Percentiles rank a stretch among this genome's conserved stretches.
These are phyloP conservation scores for Pleurotus giganteus DNA, from an alignment of 768 basidiomycete species.

Conservation along the genomic window DNA sequence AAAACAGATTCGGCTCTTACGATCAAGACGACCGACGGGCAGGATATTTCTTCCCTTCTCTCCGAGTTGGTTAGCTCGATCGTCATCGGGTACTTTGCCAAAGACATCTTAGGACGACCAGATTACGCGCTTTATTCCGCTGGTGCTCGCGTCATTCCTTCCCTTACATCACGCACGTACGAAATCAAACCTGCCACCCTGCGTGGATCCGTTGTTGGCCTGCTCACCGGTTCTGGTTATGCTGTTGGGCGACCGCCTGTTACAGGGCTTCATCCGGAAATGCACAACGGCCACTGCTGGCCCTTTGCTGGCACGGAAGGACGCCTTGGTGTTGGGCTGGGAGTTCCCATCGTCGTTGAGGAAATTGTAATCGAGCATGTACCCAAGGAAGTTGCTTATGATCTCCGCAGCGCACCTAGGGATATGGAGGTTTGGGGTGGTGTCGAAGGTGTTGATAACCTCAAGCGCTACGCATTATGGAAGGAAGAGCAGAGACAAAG, in stretches of 20 bases:
- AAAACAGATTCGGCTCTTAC: conserved; percentile 42
- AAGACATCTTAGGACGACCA: conserved; percentile 76
- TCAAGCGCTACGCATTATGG: conserved; percentile 58
- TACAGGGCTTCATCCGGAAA: conserved; percentile 84
- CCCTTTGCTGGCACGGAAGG: conserved; percentile 80
- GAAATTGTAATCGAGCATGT: conserved; percentile 89
- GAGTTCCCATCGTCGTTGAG: conserved; percentile 69
- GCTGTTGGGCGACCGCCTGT: conserved; percentile 80
- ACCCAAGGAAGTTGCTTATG: conserved; percentile 75
- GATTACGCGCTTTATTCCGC: conserved; percentile 87
- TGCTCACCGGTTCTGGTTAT: conserved; percentile 60
- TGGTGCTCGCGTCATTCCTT: conserved; percentile 79
- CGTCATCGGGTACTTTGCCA: conserved; percentile 59
- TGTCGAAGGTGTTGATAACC: conserved; percentile 75
- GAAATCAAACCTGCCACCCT: conserved; percentile 58
- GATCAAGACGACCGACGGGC: conserved; percentile 75
- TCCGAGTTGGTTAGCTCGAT: conserved; percentile 74
- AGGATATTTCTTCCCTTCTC: conserved; percentile 68
- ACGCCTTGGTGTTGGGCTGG: conserved; percentile 80
- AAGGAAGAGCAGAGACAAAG: conserved; percentile 39
- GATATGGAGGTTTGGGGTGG: conserved; percentile 92
- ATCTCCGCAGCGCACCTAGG: conserved; percentile 77
- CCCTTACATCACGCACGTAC: conserved; percentile 78
- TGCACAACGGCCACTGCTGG: conserved; percentile 88
- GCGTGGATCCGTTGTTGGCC: conserved; percentile 45